Evolutionary conservation across 495 filamentous ascomycete species (phyloP), one percentile per base, ranked within the genome.

Genomic region (Tuber indicum): DNA sequence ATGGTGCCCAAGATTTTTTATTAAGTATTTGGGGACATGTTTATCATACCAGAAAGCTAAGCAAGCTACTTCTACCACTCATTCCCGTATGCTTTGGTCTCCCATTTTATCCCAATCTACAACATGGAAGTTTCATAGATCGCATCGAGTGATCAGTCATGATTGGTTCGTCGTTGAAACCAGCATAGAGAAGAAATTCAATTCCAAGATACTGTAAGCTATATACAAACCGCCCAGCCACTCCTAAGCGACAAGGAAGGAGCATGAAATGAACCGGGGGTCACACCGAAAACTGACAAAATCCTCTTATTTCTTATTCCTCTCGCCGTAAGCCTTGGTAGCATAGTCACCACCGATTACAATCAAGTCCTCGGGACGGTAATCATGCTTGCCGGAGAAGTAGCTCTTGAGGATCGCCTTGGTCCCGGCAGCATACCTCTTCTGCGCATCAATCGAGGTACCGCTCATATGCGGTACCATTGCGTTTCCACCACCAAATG

Each of bases 391-490:
- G 77, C 94, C 94, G 78, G 88, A 89, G 84, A 97, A 92, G 89
- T 98, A 99, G 86, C 89, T 92, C 72, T 97, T 89, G 75, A 99
- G 87, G 84, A 99, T 98, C 78, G 86, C 82, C 92, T 98, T 97
- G 84, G 89, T 91, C 76, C 96, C 96, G 74, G 89, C 87, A 81
- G 96, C 93, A 83, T 99, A 99, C 75, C 96, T 90, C 89, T 94
- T 91, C 89, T 99, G 96, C 45, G 96, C 96, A 85, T 99, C 96
- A 84, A 99, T 91, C 74, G 94, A 96, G 76, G 96, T 98, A 83
- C 96, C 96, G 49, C 92, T 94, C 93, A 99, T 96, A 89, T 99
- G 96, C 72, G 96, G 93, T 73, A 97, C 94, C 92, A 94, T 99
- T 86, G 93, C 96, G 86, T 98, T 98, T 83, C 96, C 96, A 80